Evolutionary conservation across 805 yeast genomes (phyloP).

Genomic region (Lipomyces sp.): DNA sequence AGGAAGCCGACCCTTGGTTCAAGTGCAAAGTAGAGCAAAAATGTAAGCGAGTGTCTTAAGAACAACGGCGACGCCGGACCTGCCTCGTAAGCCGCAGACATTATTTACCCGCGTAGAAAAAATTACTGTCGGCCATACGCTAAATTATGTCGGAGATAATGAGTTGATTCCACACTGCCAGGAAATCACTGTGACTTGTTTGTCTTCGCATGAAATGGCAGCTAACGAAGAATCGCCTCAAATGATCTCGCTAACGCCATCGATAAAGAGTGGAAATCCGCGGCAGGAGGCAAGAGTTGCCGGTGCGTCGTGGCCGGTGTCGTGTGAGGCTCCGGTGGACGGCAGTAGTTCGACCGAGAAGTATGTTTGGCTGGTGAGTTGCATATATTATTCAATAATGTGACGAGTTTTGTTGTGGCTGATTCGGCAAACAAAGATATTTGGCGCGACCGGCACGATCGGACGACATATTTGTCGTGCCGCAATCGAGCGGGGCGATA

Average conservation of each 20-base stretch:
- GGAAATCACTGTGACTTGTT: no score
- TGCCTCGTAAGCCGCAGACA: no score
- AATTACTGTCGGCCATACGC: no score
- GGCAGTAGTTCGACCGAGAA: slow-evolving; percentile 18
- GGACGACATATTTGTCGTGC: slow-evolving; percentile 38
- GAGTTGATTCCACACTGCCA: no score
- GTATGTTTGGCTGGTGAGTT: slow-evolving; percentile 35
- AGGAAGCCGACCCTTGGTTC: no score
- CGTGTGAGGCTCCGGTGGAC: slow-evolving; percentile 24
- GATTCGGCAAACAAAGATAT: slow-evolving; percentile 20
- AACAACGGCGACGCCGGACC: no score
- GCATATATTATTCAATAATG: neutral
- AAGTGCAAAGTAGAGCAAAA: no score
- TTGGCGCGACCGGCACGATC: slow-evolving; percentile 42
- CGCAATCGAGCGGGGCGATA: slow-evolving; percentile 39
- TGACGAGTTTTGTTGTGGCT: neutral
- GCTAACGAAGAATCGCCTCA: slow-evolving; percentile 11
- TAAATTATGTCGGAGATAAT: no score
- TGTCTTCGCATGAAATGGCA: neutral
- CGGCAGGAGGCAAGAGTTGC: slow-evolving; percentile 18
- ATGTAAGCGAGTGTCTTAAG: no score
- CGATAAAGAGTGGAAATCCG: slow-evolving; percentile 11
- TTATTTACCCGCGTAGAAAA: no score
- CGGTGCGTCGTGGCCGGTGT: slow-evolving; percentile 28
- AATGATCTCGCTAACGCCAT: slow-evolving; percentile 20